These are phyloP conservation scores for Ulvella scutata DNA, from an alignment of 139 green algal species.

Conservation along the genomic window DNA sequence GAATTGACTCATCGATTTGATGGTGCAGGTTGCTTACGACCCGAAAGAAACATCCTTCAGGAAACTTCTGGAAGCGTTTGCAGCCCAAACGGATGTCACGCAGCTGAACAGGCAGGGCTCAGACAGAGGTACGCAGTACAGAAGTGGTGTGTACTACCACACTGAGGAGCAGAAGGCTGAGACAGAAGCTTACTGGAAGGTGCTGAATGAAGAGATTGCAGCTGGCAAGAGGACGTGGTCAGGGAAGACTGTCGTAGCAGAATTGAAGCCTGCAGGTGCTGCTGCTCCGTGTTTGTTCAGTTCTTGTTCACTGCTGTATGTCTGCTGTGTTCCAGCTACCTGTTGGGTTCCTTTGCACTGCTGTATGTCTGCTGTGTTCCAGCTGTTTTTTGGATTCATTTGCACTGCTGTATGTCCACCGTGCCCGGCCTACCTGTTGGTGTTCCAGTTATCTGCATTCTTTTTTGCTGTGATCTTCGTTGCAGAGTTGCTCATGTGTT, in stretches of 20 bases:
- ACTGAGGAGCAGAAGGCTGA: constrained; percentile 33
- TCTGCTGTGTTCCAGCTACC: no score
- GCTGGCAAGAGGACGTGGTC: constrained; percentile 20
- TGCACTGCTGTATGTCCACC: no score
- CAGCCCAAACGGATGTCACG: constrained; percentile 53
- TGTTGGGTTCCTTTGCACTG: no score
- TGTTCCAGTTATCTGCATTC: no score
- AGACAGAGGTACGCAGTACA: constrained; percentile 69
- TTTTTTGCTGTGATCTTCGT: no score
- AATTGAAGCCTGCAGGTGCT: constrained; percentile 29
- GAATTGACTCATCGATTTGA: no score
- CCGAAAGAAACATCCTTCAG: constrained; percentile 42
- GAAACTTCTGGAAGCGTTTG: constrained; percentile 58
- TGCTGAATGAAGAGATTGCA: constrained; percentile 22
- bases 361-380: no score
- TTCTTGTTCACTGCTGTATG: no score
- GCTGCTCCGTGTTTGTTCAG: no score
- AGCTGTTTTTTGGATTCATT: no score
- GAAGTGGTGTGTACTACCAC: constrained; percentile 66
- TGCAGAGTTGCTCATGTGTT: no score
- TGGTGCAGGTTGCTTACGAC: constrained; percentile 59
- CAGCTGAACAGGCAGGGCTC: constrained; percentile 46
- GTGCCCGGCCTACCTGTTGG: no score
- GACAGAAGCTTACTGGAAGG: constrained; percentile 17
- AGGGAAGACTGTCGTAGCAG: constrained; percentile 39